Evolutionary conservation across 306 rosid genomes (phyloP).

Genomic region (Sophora flavescens): DNA sequence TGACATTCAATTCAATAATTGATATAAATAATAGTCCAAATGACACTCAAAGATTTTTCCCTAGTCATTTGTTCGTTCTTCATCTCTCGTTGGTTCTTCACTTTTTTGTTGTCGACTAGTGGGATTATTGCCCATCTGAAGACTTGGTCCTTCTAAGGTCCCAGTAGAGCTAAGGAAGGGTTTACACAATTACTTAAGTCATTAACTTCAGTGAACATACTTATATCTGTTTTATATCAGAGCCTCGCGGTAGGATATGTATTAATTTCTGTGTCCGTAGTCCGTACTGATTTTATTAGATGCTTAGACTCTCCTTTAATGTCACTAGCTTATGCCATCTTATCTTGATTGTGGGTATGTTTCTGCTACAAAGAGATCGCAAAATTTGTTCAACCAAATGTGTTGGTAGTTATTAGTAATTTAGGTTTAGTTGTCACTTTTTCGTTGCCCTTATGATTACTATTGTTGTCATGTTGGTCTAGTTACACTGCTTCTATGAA

Average conservation of each 20-base stretch:
- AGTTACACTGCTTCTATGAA: background rate
- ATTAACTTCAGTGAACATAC: background rate
- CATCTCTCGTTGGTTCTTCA: background rate
- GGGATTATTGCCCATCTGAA: slow-evolving; percentile 1
- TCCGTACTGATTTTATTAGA: background rate
- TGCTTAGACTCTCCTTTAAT: background rate
- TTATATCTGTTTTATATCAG: background rate
- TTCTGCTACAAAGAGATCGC: background rate
- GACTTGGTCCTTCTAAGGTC: background rate
- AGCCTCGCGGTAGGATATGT: background rate
- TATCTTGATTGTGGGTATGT: background rate
- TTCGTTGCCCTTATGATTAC: background rate
- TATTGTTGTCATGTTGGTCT: slow-evolving; percentile 18
- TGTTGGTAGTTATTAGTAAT: background rate
- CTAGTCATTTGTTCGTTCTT: background rate
- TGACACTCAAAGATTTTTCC: background rate
- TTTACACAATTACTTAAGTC: background rate
- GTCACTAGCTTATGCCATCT: background rate
- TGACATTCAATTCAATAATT: background rate
- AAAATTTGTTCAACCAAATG: background rate
- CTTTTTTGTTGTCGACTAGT: background rate
- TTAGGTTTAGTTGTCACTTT: background rate
- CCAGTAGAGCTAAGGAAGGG: background rate
- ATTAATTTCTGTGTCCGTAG: background rate
- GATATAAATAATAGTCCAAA: background rate